Base-by-base conservation (phyloP, 2,329 filamentous ascomycete species). In the Ascosphaera apis region DNA sequence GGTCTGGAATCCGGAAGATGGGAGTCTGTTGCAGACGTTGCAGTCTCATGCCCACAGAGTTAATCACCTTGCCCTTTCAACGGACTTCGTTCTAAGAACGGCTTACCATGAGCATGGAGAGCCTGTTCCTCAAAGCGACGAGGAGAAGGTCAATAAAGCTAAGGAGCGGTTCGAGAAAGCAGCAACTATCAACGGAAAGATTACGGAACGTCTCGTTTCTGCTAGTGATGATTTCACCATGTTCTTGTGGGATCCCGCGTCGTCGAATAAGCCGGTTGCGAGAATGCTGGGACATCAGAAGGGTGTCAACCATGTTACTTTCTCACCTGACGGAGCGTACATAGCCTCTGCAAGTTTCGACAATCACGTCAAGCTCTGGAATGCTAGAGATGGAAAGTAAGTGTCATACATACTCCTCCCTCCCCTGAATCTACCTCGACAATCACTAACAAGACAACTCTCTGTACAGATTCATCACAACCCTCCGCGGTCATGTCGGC, bases 181-280 rank as follows among this genome's bases (percentile, higher is more conserved):
- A 1, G 81, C 82, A 3, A 78, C 66, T 2, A 65, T 83, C 18
- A 70, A 76, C 43, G 78, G 78, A 17, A 71, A 75, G 48, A 64
- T 91, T 15, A 72, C 78, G 1, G 88, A 98, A 59, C 70, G 80
- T 18, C 59, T 95, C 3, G 79, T 91, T 2, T 91, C 83, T 6
- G 88, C 86, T 2, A 86, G 77, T 44, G 88, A 95, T 50, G 88
- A 98, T 54, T 91, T 84, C 53, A 92, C 84, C 4, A 86, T 98
- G 68, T 92, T 83, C 52, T 66, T 98, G 5, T 98, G 86, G 86
- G 80, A 91, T 40, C 84, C 84, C 0, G 65, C 73, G 7, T 65
- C 63, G 31, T 74, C 76, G 3, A 79, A 65, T 5, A 93, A 95
- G 53, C 84, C 86, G 1, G 62, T 95, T 3, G 77, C 80, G n/a